These are phyloP conservation scores for Trichophyton verrucosum DNA, from an alignment of 2,329 filamentous ascomycete genomes.

Conservation along the genomic window DNA sequence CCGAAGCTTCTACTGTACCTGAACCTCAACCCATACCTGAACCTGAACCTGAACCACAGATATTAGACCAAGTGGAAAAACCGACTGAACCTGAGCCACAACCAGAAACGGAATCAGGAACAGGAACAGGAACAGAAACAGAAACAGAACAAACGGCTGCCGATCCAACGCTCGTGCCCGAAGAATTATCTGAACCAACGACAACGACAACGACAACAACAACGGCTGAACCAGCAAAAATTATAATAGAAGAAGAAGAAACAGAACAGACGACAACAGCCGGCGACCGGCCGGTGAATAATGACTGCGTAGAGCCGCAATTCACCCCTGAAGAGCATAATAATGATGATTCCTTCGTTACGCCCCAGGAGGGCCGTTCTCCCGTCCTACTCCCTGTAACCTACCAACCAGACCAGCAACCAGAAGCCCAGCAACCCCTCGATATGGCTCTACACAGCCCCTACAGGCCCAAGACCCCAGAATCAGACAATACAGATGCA, in stretches of 20 bases:
- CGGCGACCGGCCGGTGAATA: background rate
- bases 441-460: background rate
- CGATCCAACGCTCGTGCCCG: background rate
- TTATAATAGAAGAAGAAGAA: too few relatives aligned
- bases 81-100: background rate
- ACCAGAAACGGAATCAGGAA: background rate
- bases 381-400: conserved; percentile 5
- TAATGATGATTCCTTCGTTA: conserved; percentile 13
- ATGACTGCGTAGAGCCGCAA: background rate
- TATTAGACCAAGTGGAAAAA: too few relatives aligned
- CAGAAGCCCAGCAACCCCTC: background rate
- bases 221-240: too few relatives aligned
- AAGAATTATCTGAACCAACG: background rate
- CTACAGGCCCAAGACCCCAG: conserved; percentile 4
- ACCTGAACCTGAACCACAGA: too few relatives aligned
- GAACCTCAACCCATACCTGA: too few relatives aligned
- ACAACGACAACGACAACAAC: background rate
- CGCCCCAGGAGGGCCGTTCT: conserved; percentile 13
- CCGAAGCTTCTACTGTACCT: background rate
- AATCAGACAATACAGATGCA: conserved; percentile 31
- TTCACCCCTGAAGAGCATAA: conserved; percentile 4
- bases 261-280: background rate
- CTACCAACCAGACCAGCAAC: background rate
- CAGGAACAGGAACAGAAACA: background rate
- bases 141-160: background rate